These are phyloP conservation scores for Cyberlindnera euphorbiiphila DNA, from an alignment of 805 yeast species.

Conservation along the genomic window DNA sequence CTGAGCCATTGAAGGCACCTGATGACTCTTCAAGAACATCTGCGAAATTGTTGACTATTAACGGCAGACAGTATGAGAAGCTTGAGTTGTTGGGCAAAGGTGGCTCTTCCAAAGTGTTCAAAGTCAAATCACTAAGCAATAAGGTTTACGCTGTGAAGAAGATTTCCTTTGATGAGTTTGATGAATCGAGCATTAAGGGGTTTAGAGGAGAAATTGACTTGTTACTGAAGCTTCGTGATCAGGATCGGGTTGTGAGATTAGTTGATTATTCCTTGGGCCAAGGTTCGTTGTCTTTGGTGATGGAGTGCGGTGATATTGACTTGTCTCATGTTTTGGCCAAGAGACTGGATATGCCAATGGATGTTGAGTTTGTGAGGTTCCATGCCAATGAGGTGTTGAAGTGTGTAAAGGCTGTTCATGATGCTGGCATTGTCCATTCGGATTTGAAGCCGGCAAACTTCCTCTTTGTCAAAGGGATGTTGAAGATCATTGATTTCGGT, in stretches of 20 bases:
- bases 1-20: constrained; percentile 25
- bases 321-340: constrained; percentile 73
- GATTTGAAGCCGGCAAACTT: constrained; percentile 74
- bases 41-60: constrained; percentile 38
- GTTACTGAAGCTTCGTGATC: constrained; percentile 51
- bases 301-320: constrained; percentile 96
- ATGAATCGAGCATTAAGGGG: constrained; percentile 65
- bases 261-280: constrained; percentile 68
- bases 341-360: constrained; percentile 49
- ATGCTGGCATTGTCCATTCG: constrained; percentile 79
- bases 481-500: constrained; percentile 93
- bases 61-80: constrained; percentile 64
- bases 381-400: constrained; percentile 73
- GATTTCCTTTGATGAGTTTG: constrained; percentile 78
- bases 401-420: constrained; percentile 87
- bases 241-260: constrained; percentile 73
- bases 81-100: constrained; percentile 84
- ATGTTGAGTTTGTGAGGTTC: constrained; percentile 72
- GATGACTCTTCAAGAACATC: constrained; percentile 17
- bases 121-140: constrained; percentile 56
- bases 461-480: constrained; percentile 73
- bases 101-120: constrained; percentile 88
- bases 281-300: constrained; percentile 64
- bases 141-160: constrained; percentile 74
- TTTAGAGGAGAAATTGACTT: constrained; percentile 89